phyloP scores from a whole-genome alignment of 1,139 yeast species.

The Geotrichum armillariae region DNA sequence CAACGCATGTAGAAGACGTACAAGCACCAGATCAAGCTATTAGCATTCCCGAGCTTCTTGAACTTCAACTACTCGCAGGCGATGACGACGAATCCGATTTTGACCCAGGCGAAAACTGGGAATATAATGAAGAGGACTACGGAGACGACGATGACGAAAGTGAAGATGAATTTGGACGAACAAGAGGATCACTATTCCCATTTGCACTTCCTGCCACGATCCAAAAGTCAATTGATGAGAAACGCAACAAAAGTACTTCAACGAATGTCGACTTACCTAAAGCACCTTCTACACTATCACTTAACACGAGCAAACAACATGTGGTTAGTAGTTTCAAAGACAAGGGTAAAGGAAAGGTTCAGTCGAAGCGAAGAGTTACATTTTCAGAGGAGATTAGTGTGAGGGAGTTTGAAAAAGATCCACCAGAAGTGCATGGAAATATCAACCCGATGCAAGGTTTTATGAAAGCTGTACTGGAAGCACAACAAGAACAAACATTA shows the following conservation, averaged over 20 bases:
- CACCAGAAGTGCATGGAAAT: constrained; percentile 19
- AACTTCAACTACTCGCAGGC: constrained; percentile 55
- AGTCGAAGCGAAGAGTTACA: constrained; percentile 31
- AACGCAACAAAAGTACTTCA: constrained; percentile 3
- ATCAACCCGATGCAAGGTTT: constrained; percentile 4
- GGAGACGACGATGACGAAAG: constrained; percentile 39
- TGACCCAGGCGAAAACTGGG: constrained; percentile 45
- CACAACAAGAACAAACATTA: neutral
- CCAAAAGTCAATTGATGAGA: constrained; percentile 18
- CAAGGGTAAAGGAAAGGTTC: neutral
- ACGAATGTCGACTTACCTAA: neutral
- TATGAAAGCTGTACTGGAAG: constrained; percentile 1
- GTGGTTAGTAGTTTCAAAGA: neutral
- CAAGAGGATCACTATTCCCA: constrained; percentile 41
- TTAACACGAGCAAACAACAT: neutral
- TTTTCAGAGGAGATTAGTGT: constrained; percentile 39
- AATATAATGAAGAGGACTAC: constrained; percentile 39
- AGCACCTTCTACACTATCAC: neutral
- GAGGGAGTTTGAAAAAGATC: constrained; percentile 34
- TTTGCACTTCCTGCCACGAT: constrained; percentile 11
- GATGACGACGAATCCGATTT: constrained; percentile 45
- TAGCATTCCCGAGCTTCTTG: constrained; percentile 45
- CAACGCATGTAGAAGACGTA: neutral
- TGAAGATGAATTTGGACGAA: constrained; percentile 43
- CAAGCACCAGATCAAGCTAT: neutral